These are phyloP conservation scores for Ophiognomonia clavigignenti-juglandacearum DNA, from an alignment of 2,329 filamentous ascomycete genomes.

Conservation along the genomic window DNA sequence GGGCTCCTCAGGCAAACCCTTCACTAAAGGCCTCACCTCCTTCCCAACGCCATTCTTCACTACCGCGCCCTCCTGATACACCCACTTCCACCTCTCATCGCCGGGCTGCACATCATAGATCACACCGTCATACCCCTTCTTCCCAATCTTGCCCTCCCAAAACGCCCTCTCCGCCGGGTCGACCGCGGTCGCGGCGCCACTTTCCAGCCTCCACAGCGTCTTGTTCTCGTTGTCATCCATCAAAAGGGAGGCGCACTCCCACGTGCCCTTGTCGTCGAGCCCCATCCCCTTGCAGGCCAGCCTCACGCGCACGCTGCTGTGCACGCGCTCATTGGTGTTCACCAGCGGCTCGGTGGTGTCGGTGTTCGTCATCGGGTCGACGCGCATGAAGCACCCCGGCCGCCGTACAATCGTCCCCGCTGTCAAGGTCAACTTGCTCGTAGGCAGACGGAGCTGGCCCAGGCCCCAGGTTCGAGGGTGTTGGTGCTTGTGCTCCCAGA, in stretches of 20 bases:
- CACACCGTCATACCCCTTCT: slow-evolving; percentile 17
- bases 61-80: slow-evolving; percentile 17
- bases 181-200: slow-evolving; percentile 2
- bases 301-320: slow-evolving; percentile 25
- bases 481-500: slow-evolving; percentile 17
- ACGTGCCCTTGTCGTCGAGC: slow-evolving; percentile 29
- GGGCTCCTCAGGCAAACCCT: slow-evolving; percentile 27
- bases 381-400: slow-evolving; percentile 31
- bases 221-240: slow-evolving; percentile 4
- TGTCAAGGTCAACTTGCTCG: slow-evolving; percentile 21
- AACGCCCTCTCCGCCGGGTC: neutral
- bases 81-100: slow-evolving; percentile 27
- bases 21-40: slow-evolving; percentile 19
- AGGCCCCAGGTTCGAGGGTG: slow-evolving; percentile 25
- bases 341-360: slow-evolving; percentile 29
- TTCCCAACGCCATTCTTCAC: slow-evolving; percentile 12
- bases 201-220: slow-evolving; percentile 24
- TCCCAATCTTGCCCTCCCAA: slow-evolving; percentile 14
- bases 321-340: slow-evolving; percentile 33
- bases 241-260: slow-evolving; percentile 24
- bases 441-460: slow-evolving; percentile 24
- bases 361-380: slow-evolving; percentile 33
- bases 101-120: slow-evolving; percentile 22
- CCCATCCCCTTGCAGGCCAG: slow-evolving; percentile 24
- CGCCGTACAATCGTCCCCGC: slow-evolving; percentile 25